Evolutionary conservation across 1,139 yeast genomes (phyloP).

Genomic region (Pichia sp.): DNA sequence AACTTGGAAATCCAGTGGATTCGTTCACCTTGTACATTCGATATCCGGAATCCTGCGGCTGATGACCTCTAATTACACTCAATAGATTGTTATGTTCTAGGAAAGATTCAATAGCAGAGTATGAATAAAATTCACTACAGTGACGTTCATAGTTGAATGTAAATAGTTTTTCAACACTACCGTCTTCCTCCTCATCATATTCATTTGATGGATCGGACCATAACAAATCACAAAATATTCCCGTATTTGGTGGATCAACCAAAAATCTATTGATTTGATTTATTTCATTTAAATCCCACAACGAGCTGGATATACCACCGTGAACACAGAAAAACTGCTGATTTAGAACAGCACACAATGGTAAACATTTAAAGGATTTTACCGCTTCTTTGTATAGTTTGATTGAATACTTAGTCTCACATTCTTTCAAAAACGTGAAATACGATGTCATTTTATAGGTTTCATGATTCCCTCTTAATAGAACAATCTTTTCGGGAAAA

Average conservation of each 20-base stretch:
- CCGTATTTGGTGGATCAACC: conserved; percentile 79
- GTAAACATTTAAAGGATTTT: conserved; percentile 76
- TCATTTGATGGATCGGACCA: conserved; percentile 93
- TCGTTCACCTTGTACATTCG: conserved; percentile 80
- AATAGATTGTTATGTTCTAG: conserved; percentile 63
- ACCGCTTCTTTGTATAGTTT: conserved; percentile 72
- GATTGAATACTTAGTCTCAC: conserved; percentile 79
- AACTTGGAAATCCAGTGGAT: conserved; percentile 83
- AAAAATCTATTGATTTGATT: conserved; percentile 59
- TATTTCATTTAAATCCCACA: conserved; percentile 65
- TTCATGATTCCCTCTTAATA: conserved; percentile 95
- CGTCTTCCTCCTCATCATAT: conserved; percentile 54
- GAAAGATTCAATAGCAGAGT: conserved; percentile 77
- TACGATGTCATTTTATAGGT: conserved; percentile 93
- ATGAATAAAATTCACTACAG: conserved; percentile 90
- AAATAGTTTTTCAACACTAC: conserved; percentile 40
- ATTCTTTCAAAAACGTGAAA: conserved; percentile 92
- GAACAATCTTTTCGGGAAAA: conserved; percentile 57
- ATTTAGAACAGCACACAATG: conserved; percentile 76
- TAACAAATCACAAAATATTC: conserved; percentile 87
- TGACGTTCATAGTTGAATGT: conserved; percentile 89
- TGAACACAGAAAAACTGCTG: conserved; percentile 79
- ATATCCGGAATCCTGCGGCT: conserved; percentile 87
- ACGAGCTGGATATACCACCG: conserved; percentile 82
- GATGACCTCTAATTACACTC: conserved; percentile 87